phyloP scores from a whole-genome alignment of 306 rosid genomes.

The Cyamopsis tetragonoloba region DNA sequence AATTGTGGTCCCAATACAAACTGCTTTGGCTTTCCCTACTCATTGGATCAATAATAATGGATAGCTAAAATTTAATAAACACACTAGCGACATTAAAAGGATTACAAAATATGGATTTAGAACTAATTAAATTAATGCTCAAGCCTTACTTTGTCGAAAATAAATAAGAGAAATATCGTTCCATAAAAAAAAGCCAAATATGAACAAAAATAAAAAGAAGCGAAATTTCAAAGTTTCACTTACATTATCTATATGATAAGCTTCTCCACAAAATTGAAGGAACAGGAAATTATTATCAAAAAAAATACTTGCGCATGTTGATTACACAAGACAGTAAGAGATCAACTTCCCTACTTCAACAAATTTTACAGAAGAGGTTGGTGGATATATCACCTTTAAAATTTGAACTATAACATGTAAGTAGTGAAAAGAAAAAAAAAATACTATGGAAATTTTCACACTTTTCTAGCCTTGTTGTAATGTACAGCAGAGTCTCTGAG shows the following conservation, averaged over 20 bases:
- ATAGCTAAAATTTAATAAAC: too few relatives aligned
- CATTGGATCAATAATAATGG: too few relatives aligned
- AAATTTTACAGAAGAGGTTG: conserved; percentile 23
- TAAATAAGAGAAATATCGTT: too few relatives aligned
- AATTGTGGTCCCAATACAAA: too few relatives aligned
- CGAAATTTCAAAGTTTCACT: too few relatives aligned
- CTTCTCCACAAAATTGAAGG: neutral
- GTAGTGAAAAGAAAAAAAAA: conserved; percentile 4
- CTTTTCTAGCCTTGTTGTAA: conserved; percentile 63
- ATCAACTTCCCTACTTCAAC: neutral
- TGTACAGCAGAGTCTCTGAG: conserved; percentile 39
- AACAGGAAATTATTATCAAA: neutral
- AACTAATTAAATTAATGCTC: too few relatives aligned
- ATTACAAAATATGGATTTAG: too few relatives aligned
- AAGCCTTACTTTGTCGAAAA: too few relatives aligned
- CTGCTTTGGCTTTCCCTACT: too few relatives aligned
- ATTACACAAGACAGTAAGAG: neutral
- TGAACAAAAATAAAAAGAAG: too few relatives aligned
- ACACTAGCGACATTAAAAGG: too few relatives aligned
- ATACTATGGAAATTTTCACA: conserved; percentile 17
- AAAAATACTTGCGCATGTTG: neutral
- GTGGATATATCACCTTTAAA: neutral
- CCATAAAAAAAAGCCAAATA: neutral
- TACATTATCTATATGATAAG: neutral
- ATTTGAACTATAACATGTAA: conserved; percentile 3